Conservation (phyloP, 805 yeast species). For the Priceomyces haplophilus region DNA sequence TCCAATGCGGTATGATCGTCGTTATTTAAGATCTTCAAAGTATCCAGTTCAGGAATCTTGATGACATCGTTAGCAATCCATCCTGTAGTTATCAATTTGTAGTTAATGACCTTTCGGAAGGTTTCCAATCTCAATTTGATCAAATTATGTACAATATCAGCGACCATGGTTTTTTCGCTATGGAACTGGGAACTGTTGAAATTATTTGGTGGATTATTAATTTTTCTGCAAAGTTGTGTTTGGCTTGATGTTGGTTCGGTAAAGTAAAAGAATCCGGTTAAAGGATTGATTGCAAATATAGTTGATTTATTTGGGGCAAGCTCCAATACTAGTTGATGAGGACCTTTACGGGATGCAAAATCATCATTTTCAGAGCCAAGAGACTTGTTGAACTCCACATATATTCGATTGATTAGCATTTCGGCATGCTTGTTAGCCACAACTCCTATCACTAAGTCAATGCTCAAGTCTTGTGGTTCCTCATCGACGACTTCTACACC, state of each 20-base stretch:
- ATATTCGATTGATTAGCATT: constrained; percentile 25
- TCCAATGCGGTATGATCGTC: constrained; percentile 3
- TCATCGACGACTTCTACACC: constrained; percentile 8
- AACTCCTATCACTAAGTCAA: constrained; percentile 33
- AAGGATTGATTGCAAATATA: constrained; percentile 38
- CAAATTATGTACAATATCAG: constrained; percentile 31
- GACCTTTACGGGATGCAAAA: constrained; percentile 17
- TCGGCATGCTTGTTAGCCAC: constrained; percentile 40
- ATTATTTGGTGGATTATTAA: constrained; percentile 24
- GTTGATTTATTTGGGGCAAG: constrained; percentile 31
- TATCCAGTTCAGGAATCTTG: constrained; percentile 47
- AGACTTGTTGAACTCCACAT: constrained; percentile 11
- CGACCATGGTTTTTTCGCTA: constrained; percentile 30
- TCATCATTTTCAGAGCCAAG: constrained; percentile 10
- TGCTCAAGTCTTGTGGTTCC: constrained; percentile 30
- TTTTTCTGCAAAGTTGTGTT: constrained; percentile 26
- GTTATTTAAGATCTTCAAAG: constrained; percentile 33
- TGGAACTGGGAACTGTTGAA: constrained; percentile 20
- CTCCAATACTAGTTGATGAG: constrained; percentile 34
- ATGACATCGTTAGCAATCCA: constrained; percentile 65
- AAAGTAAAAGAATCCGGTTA: constrained; percentile 40
- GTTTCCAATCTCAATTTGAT: constrained; percentile 49
- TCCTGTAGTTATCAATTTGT: constrained; percentile 59
- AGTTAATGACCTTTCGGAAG: constrained; percentile 48
- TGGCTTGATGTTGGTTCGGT: constrained; percentile 39